phyloP scores from a whole-genome alignment of 768 basidiomycete species.

The Rhizopogon salebrosus region DNA sequence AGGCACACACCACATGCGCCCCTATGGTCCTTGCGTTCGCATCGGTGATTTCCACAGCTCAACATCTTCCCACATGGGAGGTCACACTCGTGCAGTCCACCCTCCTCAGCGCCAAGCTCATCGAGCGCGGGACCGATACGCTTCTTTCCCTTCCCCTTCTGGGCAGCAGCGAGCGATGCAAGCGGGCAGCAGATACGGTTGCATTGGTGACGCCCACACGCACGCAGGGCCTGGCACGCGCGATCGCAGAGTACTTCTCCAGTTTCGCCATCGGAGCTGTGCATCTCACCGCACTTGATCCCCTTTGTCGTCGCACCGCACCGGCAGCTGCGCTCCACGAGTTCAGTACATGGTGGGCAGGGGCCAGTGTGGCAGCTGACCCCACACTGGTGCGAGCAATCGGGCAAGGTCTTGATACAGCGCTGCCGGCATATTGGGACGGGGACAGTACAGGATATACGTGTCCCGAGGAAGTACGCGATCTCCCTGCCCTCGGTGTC shows the following conservation, averaged over 20 bases:
- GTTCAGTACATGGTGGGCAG: constrained; percentile 76
- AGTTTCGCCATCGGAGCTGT: constrained; percentile 27
- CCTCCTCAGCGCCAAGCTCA: constrained; percentile 44
- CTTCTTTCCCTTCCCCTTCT: constrained; percentile 63
- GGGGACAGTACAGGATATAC: constrained; percentile 58
- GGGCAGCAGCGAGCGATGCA: constrained; percentile 48
- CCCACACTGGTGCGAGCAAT: constrained; percentile 74
- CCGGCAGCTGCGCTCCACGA: constrained; percentile 74
- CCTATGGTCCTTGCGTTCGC: constrained; percentile 76
- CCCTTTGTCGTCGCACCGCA: constrained; percentile 67
- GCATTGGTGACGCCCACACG: constrained; percentile 88
- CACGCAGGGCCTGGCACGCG: constrained; percentile 69
- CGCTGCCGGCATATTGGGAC: constrained; percentile 73
- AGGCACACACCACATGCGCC: constrained; percentile 82
- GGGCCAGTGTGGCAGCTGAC: constrained; percentile 67
- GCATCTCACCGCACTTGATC: constrained; percentile 43
- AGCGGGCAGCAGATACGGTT: constrained; percentile 85
- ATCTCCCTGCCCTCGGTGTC: neutral
- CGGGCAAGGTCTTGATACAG: constrained; percentile 59
- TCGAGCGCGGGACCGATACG: constrained; percentile 33
- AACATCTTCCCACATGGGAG: constrained; percentile 71
- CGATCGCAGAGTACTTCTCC: constrained; percentile 80
- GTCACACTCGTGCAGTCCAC: constrained; percentile 81
- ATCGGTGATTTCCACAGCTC: constrained; percentile 73
- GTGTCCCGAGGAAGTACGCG: constrained; percentile 33